These are phyloP conservation scores for Geotrichum carabidarum DNA, from an alignment of 1,139 yeast genomes.

Conservation along the genomic window DNA sequence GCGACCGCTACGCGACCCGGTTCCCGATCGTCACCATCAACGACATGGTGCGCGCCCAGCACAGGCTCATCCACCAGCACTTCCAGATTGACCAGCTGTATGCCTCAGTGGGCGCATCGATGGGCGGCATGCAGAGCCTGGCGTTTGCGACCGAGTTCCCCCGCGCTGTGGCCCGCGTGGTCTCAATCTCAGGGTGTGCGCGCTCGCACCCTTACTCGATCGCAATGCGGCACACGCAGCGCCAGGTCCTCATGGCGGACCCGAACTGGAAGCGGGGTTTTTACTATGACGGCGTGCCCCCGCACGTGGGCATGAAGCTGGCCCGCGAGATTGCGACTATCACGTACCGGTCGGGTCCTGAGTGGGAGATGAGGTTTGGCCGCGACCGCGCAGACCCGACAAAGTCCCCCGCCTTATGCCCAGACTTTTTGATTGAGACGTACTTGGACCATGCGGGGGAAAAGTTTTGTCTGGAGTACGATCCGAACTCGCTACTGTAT, in stretches of 20 bases:
- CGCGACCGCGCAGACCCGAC: constrained; percentile 80
- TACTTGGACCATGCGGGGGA: constrained; percentile 93
- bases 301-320: constrained; percentile 91
- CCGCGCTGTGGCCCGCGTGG: constrained; percentile 62
- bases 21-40: constrained; percentile 82
- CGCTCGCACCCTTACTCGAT: constrained; percentile 90
- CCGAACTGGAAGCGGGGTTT: constrained; percentile 92
- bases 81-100: constrained; percentile 60
- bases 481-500: constrained; percentile 81
- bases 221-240: constrained; percentile 87
- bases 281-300: constrained; percentile 74
- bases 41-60: constrained; percentile 89
- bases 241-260: constrained; percentile 91
- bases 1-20: constrained; percentile 71
- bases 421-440: constrained; percentile 87
- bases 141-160: constrained; percentile 86
- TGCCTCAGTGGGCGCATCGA: constrained; percentile 86
- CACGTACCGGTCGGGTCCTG: constrained; percentile 92
- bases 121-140: constrained; percentile 96
- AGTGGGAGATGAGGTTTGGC: constrained; percentile 92
- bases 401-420: constrained; percentile 79
- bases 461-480: constrained; percentile 85
- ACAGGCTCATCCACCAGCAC: constrained; percentile 55
- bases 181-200: constrained; percentile 85
- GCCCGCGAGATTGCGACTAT: constrained; percentile 93